These are phyloP conservation scores for Mucor lusitanicus DNA, from an alignment of 371 early-diverging fungal species.

Conservation along the genomic window DNA sequence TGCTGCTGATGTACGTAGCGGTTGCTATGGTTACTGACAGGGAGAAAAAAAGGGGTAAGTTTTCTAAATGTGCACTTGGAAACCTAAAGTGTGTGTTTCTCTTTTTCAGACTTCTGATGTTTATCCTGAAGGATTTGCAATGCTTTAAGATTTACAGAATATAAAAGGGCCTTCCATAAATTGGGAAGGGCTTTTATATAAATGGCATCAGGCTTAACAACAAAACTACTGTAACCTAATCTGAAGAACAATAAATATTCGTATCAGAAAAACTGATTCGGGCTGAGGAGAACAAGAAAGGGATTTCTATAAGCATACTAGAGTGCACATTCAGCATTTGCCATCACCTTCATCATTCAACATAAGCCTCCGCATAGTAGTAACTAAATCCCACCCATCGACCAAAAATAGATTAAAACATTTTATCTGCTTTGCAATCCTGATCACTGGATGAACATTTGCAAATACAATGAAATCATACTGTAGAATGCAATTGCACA, in stretches of 20 bases:
- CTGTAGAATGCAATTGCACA: neutral
- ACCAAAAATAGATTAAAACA: neutral
- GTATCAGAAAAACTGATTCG: neutral
- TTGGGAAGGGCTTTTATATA: neutral
- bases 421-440: neutral
- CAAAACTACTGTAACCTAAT: neutral
- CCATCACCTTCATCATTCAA: neutral
- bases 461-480: neutral
- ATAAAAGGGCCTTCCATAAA: neutral
- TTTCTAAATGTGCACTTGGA: neutral
- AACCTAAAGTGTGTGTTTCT: neutral
- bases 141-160: neutral
- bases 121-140: neutral
- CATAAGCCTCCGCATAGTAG: neutral
- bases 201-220: neutral
- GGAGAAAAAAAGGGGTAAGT: slow-evolving; percentile 2
- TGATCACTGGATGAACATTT: neutral
- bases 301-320: neutral
- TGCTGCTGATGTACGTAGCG: neutral
- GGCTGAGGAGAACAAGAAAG: neutral
- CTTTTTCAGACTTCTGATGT: neutral
- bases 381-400: neutral
- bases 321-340: neutral
- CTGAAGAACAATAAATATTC: neutral
- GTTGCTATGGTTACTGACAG: neutral